Percentiles rank a stretch among this genome's conserved stretches.
Evolutionary conservation across 306 rosid genomes (phyloP).

Genomic region (Argentina anserina): DNA sequence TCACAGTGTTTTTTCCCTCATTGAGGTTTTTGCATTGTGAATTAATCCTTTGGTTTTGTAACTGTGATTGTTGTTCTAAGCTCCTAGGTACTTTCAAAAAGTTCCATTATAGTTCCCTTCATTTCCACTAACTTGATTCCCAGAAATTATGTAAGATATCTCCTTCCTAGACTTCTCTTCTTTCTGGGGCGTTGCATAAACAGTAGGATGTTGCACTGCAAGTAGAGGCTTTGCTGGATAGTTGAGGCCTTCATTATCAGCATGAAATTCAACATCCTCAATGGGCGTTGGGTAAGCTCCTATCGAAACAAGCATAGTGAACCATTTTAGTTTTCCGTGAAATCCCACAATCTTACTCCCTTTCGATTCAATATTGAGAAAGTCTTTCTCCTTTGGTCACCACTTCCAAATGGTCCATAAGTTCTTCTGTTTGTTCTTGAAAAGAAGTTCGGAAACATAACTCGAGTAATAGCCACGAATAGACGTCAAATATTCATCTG

Average conservation of each 20-base stretch:
- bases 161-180: not conserved
- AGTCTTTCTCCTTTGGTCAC: not conserved
- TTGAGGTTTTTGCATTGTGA: too few species aligned
- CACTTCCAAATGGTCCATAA: not conserved
- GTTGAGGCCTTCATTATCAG: not conserved
- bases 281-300: not conserved
- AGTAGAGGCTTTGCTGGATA: not conserved
- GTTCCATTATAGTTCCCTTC: not conserved
- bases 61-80: too few species aligned
- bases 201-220: not conserved
- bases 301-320: not conserved
- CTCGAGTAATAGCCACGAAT: not conserved
- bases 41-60: too few species aligned
- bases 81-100: too few species aligned
- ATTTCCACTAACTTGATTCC: not conserved
- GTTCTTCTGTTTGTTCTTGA: not conserved
- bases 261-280: not conserved
- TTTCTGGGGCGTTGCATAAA: not conserved
- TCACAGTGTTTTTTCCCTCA: too few species aligned
- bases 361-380: not conserved
- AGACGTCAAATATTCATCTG: not conserved
- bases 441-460: not conserved
- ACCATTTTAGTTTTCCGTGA: not conserved
- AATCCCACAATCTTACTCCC: not conserved
- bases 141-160: not conserved